Conservation (phyloP, 176 grass and related monocot genomes). For the Metroxylon sagu region DNA sequence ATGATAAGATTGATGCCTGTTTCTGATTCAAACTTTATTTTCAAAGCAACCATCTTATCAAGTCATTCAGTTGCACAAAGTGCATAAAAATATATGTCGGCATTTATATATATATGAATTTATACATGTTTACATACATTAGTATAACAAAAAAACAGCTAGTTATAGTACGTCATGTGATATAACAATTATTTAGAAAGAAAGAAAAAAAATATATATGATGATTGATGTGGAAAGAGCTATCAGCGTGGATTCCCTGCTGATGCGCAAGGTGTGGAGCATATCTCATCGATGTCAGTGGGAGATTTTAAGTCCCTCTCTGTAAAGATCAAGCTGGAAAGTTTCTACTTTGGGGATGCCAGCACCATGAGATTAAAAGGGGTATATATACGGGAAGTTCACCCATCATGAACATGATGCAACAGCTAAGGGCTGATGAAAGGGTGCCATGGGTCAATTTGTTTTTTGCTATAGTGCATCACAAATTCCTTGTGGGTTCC, state of each 20-base stretch:
- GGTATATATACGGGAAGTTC: neutral
- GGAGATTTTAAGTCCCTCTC: slow-evolving; percentile 4
- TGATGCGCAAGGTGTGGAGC: neutral
- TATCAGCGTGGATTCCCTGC: slow-evolving; percentile 4
- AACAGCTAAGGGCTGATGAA: slow-evolving; percentile 23
- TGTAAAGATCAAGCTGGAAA: slow-evolving; percentile 10
- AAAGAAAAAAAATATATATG: no score
- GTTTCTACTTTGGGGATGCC: slow-evolving; percentile 29
- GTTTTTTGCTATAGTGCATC: neutral
- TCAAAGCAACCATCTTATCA: slow-evolving; percentile 18
- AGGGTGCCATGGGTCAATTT: slow-evolving; percentile 10
- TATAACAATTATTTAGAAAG: no score
- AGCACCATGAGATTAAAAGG: slow-evolving; percentile 17
- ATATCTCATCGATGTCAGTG: slow-evolving; percentile 10
- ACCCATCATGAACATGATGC: slow-evolving; percentile 18
- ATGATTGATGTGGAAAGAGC: no score
- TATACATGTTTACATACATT: neutral
- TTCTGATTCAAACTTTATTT: no score
- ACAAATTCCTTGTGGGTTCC: neutral
- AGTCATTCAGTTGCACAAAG: slow-evolving; percentile 18
- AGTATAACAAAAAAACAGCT: no score
- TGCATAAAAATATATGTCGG: slow-evolving; percentile 29
- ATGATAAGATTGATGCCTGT: neutral
- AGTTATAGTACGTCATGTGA: no score
- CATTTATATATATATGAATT: slow-evolving; percentile 20